Base-by-base conservation (phyloP, 176 grass and related monocot genomes). In the Olyra latifolia region DNA sequence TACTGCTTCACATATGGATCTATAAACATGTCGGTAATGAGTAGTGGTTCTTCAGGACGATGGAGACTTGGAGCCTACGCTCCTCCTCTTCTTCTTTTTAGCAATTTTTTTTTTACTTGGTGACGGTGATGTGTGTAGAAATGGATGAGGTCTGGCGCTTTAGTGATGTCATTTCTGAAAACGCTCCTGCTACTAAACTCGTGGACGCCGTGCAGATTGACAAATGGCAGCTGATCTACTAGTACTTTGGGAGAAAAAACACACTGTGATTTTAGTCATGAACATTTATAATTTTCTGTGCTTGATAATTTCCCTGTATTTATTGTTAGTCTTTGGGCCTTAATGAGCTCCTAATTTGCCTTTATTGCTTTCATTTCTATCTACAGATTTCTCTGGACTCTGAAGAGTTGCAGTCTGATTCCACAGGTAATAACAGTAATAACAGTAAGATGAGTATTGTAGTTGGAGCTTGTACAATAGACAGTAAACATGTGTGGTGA, bases 101-200 rank as follows among this genome's bases (percentile, higher is more conserved):
- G n/a, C n/a, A 35, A 35, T 4, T 72, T 2, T 19, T 20, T 72
- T 78, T 24, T 19, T 2, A 9, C 16, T 12, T 17, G 14, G 19
- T 66, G 68, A 80, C 23, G 19, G 67, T 15, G 76, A 80, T 80
- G 68, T 35, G 32, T 35, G 5, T 35, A 35, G 68, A 11, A 57
- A 45, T 35, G 1, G 75, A 41, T 73, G 46, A 72, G 57, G 16
- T 52, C 58, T 64, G 76, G 52, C 41, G 28, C 54, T 22, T 10
- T 0, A 28, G 32, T 29, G 38, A 20, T 38, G 71, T 4, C 71
- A 30, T 42, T 46, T 67, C 62, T 68, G 22, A 66, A 62, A n/a
- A 66, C 39, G 71, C 47, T 75, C 80, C 29, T 62, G 10, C 11
- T 39, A 38, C 67, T 22, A 14, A 46, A 46, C 48, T 70, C 64